Conservation (phyloP, 768 basidiomycete species). For the Pleurotus platypus region DNA sequence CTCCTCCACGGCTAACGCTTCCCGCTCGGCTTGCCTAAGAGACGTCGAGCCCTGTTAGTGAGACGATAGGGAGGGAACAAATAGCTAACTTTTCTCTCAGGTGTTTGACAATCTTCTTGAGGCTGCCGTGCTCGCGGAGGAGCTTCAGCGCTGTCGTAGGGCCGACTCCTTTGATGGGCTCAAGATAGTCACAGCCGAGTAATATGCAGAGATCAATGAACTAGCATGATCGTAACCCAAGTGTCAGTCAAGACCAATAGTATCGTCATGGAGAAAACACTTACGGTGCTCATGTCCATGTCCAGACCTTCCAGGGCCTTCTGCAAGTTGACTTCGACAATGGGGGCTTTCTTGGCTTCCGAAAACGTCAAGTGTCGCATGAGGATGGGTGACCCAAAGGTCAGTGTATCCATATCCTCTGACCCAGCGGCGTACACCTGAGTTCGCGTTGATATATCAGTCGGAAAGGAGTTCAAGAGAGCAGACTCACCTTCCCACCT, state of each 20-base stretch:
- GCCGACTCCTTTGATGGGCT: constrained; percentile 96
- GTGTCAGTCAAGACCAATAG: background rate
- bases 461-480: background rate
- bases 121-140: constrained; percentile 72
- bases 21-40: constrained; percentile 34
- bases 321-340: constrained; percentile 84
- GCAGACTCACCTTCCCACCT: constrained; percentile 70
- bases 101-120: constrained; percentile 73
- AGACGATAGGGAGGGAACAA: background rate
- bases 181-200: constrained; percentile 97
- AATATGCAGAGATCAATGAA: constrained; percentile 97
- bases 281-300: constrained; percentile 73
- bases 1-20: constrained; percentile 36
- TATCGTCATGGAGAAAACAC: background rate
- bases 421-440: constrained; percentile 97
- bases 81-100: constrained; percentile 67
- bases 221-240: constrained; percentile 31
- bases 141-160: constrained; percentile 95
- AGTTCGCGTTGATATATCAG: background rate
- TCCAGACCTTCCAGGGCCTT: constrained; percentile 83
- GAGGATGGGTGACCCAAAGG: constrained; percentile 88
- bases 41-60: background rate
- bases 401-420: constrained; percentile 99
- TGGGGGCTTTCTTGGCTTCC: constrained; percentile 96
- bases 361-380: constrained; percentile 97